phyloP scores from a whole-genome alignment of 805 yeast species.

The Hanseniaspora mollemarum region DNA sequence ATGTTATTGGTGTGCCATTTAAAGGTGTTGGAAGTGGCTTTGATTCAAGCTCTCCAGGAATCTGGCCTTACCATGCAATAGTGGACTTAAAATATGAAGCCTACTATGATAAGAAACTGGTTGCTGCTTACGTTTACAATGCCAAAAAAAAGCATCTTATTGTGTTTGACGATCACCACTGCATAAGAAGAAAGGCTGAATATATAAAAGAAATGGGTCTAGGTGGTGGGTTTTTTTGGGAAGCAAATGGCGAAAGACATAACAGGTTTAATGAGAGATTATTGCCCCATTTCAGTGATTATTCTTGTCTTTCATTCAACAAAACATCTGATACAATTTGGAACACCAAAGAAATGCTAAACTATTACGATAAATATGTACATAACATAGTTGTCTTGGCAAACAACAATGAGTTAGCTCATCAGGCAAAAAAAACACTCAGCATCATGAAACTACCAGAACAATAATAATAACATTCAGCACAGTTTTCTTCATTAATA shows the following conservation, averaged over 20 bases:
- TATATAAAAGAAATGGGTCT: slow-evolving; percentile 40
- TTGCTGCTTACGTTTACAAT: slow-evolving; percentile 46
- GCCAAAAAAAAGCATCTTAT: slow-evolving; percentile 33
- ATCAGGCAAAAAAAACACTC: neutral
- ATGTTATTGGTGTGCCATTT: slow-evolving; percentile 33
- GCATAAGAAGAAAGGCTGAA: slow-evolving; percentile 46
- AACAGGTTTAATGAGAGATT: slow-evolving; percentile 25
- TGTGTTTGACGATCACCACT: slow-evolving; percentile 53
- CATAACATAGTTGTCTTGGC: neutral
- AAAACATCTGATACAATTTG: slow-evolving; percentile 17
- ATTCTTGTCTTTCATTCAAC: slow-evolving; percentile 1
- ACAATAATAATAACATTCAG: too few species aligned
- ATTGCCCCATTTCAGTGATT: slow-evolving; percentile 26
- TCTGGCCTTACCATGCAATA: slow-evolving; percentile 45
- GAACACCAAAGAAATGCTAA: slow-evolving; percentile 18
- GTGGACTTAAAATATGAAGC: slow-evolving; percentile 27
- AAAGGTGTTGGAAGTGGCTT: slow-evolving; percentile 35
- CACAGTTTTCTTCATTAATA: too few species aligned
- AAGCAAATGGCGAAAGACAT: slow-evolving; percentile 60
- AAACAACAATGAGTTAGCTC: neutral
- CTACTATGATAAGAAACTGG: slow-evolving; percentile 39
- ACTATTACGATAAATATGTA: slow-evolving; percentile 15
- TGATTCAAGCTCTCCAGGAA: slow-evolving; percentile 38
- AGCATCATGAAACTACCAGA: neutral
- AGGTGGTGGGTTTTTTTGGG: slow-evolving; percentile 96